Evolutionary conservation across 768 basidiomycete species (phyloP), one percentile per base, ranked within the genome.

Genomic region (Tricholoma hemisulphureum): DNA sequence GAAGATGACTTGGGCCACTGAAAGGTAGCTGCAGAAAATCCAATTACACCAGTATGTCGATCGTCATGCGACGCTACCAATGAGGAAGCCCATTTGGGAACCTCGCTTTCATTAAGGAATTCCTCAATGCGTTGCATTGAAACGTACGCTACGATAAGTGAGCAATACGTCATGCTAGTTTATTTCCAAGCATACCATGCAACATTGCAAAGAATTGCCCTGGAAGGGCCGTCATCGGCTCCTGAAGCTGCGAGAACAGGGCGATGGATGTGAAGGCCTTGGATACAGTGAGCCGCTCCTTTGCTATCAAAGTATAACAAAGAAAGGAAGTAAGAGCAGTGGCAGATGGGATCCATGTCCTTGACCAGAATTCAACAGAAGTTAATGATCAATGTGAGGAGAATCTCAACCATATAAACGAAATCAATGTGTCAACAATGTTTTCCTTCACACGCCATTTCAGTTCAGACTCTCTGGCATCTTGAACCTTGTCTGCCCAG

Each of bases 241-340:
- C 79, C 61, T 88, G 85, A 3, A 93, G 73, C 68, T 88, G 83
- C 2, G 83, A 77, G 72, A 95, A 93, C 18, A 93, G 74, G 1
- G 89, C 85, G 20, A 93, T 80, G 0, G 91, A 81, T 0, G 91
- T 91, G 73, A 93, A 93, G 0, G 91, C 91, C 59, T 87, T 86
- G 0, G 89, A 85, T 3, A 93, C 88, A 0, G 90, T 92, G 18
- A 93, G 70, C 21, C 77, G 79, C 59, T 89, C 68, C 14, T 80
- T 78, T 6, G 84, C 88, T 41, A 91, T 74, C 20, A 88, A 71
- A 7, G 90, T 88, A 62, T 86, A 89, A 63, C 80, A 85, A 39
- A 86, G 71, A 67, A 88, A 89, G 2, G 85, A 79, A 4, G 75
- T 72, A 10, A 88, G 74, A 10, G 86, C 83, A 7, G 84, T 87